Evolutionary conservation across 225 moss, liverwort and hornwort species (phyloP), one percentile per base, ranked within the genome.

Genomic region (Pseudoscleropodium purum): DNA sequence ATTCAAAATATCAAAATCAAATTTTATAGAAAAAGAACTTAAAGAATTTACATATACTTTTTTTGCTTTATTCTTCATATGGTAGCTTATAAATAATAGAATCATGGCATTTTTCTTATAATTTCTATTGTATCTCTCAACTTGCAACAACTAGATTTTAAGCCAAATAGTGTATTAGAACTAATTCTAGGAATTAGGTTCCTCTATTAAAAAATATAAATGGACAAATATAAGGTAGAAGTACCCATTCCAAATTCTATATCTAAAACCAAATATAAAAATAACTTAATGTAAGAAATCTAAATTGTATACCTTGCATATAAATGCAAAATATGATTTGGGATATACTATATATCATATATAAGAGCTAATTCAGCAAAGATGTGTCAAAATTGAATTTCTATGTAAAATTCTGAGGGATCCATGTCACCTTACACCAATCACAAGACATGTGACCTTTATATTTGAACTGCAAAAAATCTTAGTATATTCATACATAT

Each of bases 321-420:
- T 2, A 74, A 45, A 45, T 74, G 9, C 29, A 43, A 74, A 74
- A 29, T 29, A 18, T 41, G 1, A 0, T 49, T 75, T 31, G 1
- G 7, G 0, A 0, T 11, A 30, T 2, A 11, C 7, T 31, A 18
- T 49, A 1, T 31, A 18, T 1, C 0, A 39, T 24, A 70, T 11
- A 0, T 70, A 68, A 3, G 25, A 25, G 2, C 1, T 70, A 4
- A 24, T 39, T n/a, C 8, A 5, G 1, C 3, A 39, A 70, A 39
- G 26, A 39, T 39, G 25, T 41, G 5, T 15, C 3, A 5, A 39
- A 70, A 24, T 25, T 14, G 5, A 69, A 39, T 39, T 14, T 70
- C 3, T 14, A 25, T 2, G 2, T 15, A 0, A 39, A 1, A 70
- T 25, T 70, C 8, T 39, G 0, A 25, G 0, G 21, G 1, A 5